phyloP scores from a whole-genome alignment of 2,329 filamentous ascomycete species.

The Trichophyton simii region DNA sequence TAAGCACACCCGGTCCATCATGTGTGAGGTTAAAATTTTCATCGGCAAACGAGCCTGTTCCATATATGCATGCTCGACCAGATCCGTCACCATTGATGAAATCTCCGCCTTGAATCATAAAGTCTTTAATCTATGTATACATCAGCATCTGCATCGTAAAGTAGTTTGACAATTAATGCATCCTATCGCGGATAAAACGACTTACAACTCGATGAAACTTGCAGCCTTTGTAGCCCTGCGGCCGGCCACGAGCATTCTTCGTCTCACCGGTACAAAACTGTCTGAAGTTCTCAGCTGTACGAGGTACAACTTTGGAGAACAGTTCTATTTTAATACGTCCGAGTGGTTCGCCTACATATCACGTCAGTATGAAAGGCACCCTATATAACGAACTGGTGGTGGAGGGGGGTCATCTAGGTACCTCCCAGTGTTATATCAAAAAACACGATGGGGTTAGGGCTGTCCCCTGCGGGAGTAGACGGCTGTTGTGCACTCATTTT shows the following conservation, averaged over 20 bases:
- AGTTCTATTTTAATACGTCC: conserved; percentile 85
- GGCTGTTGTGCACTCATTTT: background rate
- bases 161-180: background rate
- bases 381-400: background rate
- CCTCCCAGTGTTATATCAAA: conserved; percentile 38
- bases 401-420: conserved; percentile 15
- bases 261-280: conserved; percentile 93
- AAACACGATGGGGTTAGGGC: conserved; percentile 33
- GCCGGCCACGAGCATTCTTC: conserved; percentile 61
- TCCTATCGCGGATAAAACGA: conserved; percentile 13
- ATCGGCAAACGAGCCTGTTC: conserved; percentile 69
- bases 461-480: background rate
- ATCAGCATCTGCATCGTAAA: background rate
- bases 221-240: conserved; percentile 86
- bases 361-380: background rate
- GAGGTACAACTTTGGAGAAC: conserved; percentile 70
- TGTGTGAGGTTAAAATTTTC: conserved; percentile 80
- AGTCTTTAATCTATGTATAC: conserved; percentile 63
- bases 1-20: conserved; percentile 65
- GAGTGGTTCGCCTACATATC: conserved; percentile 58
- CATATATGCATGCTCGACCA: conserved; percentile 79
- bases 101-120: conserved; percentile 97
- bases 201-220: conserved; percentile 88
- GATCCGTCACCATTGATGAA: conserved; percentile 90
- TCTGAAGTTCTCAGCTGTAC: conserved; percentile 91